Evolutionary conservation across 805 yeast genomes (phyloP), one percentile per base, ranked within the genome.

Genomic region (Kazachstania psychrophila): DNA sequence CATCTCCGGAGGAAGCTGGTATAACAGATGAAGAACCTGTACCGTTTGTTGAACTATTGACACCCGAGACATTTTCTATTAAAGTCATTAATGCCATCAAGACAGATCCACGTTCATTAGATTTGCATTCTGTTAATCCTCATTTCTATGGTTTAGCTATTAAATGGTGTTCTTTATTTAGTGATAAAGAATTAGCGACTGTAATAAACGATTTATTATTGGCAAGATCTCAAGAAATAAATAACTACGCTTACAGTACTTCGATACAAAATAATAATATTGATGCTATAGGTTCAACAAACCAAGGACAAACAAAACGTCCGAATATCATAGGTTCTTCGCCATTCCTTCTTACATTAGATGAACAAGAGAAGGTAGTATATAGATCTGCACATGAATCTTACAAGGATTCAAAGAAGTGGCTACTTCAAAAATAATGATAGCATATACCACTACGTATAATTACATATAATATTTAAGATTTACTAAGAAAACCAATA

Each of bases 81-180:
- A 74, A 73, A 39, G 87, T 87, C 15, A 58, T 82, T 22, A 88
- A 87, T 51, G 94, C 95, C 24, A 77, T 88, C 33, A 84, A 82
- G 52, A 69, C 94, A 1, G 80, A 75, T 43, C 74, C 94, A 1
- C 56, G 56, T 1, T 62, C 71, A 14, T 65, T 86, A n/a, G 89
- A 85, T 50, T 53, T 85, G 19, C 80, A 81, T 44, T 58, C 76
- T 2, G 70, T 79, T 25, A 64, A 72, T 36, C 72, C 87, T 0
- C 72, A 82, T 48, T 92, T 73, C 57, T 84, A 81, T 47, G 64
- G 70, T 16, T 58, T 87, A 19, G 80, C 80, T 5, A 76, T 78
- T 37, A 76, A 78, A 49, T 89, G 97, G 96, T 71, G 81, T 8
- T 54, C 66, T 31, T 62, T 88, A 59, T 84, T 79, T 54, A 71